A percentile compares a stretch with the other conserved stretches of the same genome.
phyloP scores from a whole-genome alignment of 208 protist genomes.

The Trypanosoma rangeli region DNA sequence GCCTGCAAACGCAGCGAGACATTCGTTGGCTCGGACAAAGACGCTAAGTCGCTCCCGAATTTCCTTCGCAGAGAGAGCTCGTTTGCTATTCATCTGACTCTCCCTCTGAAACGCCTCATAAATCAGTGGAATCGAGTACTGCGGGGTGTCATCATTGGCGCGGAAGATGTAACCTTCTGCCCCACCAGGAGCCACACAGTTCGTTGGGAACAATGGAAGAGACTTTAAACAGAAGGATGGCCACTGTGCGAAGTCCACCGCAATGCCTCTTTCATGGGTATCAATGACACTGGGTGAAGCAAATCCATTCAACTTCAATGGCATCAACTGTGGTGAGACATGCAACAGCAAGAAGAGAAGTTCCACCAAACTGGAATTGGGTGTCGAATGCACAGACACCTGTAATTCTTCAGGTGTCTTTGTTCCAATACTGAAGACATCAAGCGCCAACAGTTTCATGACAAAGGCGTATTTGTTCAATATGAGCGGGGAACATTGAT shows the following conservation, averaged over 20 bases:
- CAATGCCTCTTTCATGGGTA: not conserved
- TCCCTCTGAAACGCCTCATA: conserved; percentile 59
- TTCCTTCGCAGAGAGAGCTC: conserved; percentile 37
- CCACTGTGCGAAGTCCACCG: conserved; percentile 61
- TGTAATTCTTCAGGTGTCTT: conserved; percentile 37
- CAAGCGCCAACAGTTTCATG: conserved; percentile 76
- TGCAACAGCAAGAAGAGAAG: conserved; percentile 49
- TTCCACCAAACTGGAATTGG: conserved; percentile 41
- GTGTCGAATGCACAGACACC: conserved; percentile 30
- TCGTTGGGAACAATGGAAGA: conserved; percentile 59
- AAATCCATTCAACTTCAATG: not conserved
- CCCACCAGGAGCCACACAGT: conserved; percentile 34
- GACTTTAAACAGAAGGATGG: conserved; percentile 49
- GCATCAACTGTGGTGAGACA: conserved; percentile 5
- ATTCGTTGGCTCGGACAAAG: conserved; percentile 77
- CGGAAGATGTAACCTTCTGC: conserved; percentile 52
- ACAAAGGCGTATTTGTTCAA: conserved; percentile 90
- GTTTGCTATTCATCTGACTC: conserved; percentile 33
- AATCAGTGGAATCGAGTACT: conserved; percentile 67
- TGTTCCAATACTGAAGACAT: conserved; percentile 53
- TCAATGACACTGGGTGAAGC: not conserved
- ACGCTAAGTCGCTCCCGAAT: conserved; percentile 47
- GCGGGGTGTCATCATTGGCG: conserved; percentile 54
- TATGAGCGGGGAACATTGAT: conserved; percentile 44
- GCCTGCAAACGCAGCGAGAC: conserved; percentile 65